Evolutionary conservation across 805 yeast species (phyloP).

Genomic region (Ogataea minuta): DNA sequence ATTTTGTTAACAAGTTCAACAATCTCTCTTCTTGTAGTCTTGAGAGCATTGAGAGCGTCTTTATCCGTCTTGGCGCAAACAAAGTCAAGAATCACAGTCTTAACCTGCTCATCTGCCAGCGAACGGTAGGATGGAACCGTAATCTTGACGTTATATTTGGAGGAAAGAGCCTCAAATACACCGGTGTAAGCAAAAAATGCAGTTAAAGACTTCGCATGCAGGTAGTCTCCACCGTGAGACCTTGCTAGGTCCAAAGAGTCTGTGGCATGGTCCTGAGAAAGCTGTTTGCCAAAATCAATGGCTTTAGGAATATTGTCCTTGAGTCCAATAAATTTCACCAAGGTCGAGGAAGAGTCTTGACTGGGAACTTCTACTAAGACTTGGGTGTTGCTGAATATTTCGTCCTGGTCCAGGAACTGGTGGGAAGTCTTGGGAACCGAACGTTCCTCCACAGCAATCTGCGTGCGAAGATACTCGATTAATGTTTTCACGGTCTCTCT

Average conservation of each 20-base stretch:
- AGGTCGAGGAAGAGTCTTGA: conserved; percentile 38
- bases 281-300: conserved; percentile 54
- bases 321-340: conserved; percentile 65
- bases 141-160: conserved; percentile 41
- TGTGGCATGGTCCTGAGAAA: conserved; percentile 57
- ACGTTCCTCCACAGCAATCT: conserved; percentile 52
- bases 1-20: conserved; percentile 71
- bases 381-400: conserved; percentile 49
- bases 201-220: conserved; percentile 76
- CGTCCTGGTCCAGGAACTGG: conserved; percentile 59
- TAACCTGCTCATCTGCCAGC: conserved; percentile 39
- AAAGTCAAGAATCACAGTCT: conserved; percentile 60
- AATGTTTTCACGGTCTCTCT: conserved; percentile 48
- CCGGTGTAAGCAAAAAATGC: conserved; percentile 58
- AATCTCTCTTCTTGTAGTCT: conserved; percentile 66
- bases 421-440: conserved; percentile 68
- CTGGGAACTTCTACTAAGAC: conserved; percentile 59
- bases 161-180: conserved; percentile 44
- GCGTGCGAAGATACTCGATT: conserved; percentile 43
- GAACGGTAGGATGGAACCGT: conserved; percentile 45
- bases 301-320: conserved; percentile 56
- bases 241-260: conserved; percentile 78
- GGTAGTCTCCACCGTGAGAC: conserved; percentile 79
- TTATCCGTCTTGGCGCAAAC: conserved; percentile 47
- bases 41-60: conserved; percentile 39